These are phyloP conservation scores for Wickerhamomyces sp. DNA, from an alignment of 1,139 yeast species.

Conservation along the genomic window DNA sequence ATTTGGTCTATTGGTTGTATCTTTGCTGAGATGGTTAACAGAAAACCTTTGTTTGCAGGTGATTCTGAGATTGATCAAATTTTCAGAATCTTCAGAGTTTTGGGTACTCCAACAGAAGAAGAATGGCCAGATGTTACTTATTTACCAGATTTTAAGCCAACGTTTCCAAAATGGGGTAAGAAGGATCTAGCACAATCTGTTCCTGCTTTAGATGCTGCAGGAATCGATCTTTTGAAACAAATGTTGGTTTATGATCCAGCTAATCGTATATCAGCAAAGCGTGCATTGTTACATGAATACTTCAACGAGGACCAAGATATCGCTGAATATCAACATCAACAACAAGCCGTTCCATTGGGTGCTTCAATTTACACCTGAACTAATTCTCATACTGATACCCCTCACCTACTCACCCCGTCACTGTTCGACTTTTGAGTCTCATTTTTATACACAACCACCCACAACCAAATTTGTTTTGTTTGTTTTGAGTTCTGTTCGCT, in stretches of 20 bases:
- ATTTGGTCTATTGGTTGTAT: constrained; percentile 99
- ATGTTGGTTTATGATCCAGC: constrained; percentile 92
- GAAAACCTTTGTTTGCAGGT: constrained; percentile 95
- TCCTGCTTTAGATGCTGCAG: constrained; percentile 77
- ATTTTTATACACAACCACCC: too few species aligned
- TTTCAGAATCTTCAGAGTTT: constrained; percentile 83
- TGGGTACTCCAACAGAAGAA: constrained; percentile 94
- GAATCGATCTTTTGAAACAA: constrained; percentile 75
- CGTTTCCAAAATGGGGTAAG: constrained; percentile 92
- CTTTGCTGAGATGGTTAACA: constrained; percentile 96
- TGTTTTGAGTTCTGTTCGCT: too few species aligned
- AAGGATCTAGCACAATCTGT: constrained; percentile 67
- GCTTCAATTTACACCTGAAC: constrained; percentile 24
- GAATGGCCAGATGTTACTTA: constrained; percentile 96
- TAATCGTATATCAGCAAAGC: constrained; percentile 86
- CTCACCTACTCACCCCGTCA: too few species aligned
- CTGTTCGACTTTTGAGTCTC: too few species aligned
- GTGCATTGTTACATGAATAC: constrained; percentile 88
- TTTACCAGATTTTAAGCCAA: constrained; percentile 90
- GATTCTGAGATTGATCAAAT: constrained; percentile 98
- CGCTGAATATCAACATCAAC: constrained; percentile 23
- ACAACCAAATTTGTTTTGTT: too few species aligned
- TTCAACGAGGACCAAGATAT: constrained; percentile 50
- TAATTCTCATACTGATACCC: too few species aligned
- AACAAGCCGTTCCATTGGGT: constrained; percentile 24